Percentiles rank a stretch among this genome's conserved stretches.
Conservation (phyloP, 2,329 filamentous ascomycete species). For the Sporothrix humicola region DNA sequence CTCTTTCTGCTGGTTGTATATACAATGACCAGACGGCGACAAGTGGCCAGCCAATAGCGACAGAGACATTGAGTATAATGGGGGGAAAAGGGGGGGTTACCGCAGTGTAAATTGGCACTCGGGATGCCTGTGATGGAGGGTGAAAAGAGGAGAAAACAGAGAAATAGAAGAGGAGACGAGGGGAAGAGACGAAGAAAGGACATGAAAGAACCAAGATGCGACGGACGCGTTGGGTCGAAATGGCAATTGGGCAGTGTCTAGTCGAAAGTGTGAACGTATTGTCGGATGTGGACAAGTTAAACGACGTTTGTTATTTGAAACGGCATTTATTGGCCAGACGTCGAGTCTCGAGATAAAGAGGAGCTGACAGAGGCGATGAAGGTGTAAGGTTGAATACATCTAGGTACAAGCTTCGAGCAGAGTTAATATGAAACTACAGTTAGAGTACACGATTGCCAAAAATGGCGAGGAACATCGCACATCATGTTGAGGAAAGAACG, state of each 20-base stretch:
- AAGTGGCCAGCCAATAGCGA: conserved; percentile 15
- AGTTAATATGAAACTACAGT: background rate
- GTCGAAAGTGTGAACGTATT: background rate
- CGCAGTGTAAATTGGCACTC: conserved; percentile 4
- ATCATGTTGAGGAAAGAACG: background rate
- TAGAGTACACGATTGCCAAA: background rate
- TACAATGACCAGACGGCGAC: conserved; percentile 11
- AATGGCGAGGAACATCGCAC: background rate
- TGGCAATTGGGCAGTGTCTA: background rate
- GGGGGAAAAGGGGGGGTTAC: background rate
- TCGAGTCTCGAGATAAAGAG: background rate
- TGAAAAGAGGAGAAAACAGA: conserved; percentile 27
- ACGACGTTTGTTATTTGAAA: background rate
- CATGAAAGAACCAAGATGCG: background rate
- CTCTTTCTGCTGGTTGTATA: background rate
- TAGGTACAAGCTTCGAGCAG: background rate
- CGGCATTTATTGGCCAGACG: background rate
- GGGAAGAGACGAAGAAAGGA: background rate
- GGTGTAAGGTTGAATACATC: background rate
- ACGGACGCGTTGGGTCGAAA: conserved; percentile 25
- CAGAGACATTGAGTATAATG: background rate
- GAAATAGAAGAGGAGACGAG: background rate
- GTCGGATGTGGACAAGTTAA: background rate
- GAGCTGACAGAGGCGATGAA: background rate
- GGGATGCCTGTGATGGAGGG: conserved; percentile 14